Evolutionary conservation across 1,284 basidiomycete species (phyloP), one percentile per base, ranked within the genome.

Genomic region (Leccinum subrobustum): DNA sequence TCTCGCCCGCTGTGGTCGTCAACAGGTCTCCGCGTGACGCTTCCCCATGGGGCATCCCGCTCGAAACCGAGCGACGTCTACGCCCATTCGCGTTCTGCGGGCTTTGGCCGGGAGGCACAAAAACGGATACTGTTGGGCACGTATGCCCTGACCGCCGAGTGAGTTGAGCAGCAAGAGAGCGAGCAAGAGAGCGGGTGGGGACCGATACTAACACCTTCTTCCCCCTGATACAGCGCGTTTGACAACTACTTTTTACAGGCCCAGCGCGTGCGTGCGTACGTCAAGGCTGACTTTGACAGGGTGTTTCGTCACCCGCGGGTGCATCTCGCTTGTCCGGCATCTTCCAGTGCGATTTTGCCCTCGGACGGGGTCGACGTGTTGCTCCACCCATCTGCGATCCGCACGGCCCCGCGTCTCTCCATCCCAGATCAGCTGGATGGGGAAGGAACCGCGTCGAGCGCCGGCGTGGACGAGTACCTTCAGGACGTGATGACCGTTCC

Each of bases 401-500:
- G 83, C 20, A 88, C 88, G 0, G 94, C 94, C 0, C 93, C 93
- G 0, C 73, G 18, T 44, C 42, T 44, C 11, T 20, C 42, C 18
- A 6, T 44, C 42, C 18, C 18, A 44, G 42, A 44, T 18, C 42
- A 63, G 1, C 77, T 95, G 0, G 65, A 59, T 0, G 39, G 27
- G 20, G 64, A 62, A 25, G 18, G 7, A 18, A 18, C 9, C 39
- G n/a, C n/a, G 18, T 68, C 70, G 51, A 73, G 73, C 18, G 67
- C 18, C 6, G 42, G 42, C 44, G 18, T 87, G 57, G 78, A 82
- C 56, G 74, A 81, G 50, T 99, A 98, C 71, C 84, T 93, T 11
- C 96, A 98, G 71, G 96, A 99, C 66, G 83, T 97, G 3, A 78
- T 99, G 65, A 97, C 95, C 0, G 93, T 96, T 0, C 93, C 95